These are phyloP conservation scores for Trebouxia sp. DNA, from an alignment of 139 green algal genomes.

Conservation along the genomic window DNA sequence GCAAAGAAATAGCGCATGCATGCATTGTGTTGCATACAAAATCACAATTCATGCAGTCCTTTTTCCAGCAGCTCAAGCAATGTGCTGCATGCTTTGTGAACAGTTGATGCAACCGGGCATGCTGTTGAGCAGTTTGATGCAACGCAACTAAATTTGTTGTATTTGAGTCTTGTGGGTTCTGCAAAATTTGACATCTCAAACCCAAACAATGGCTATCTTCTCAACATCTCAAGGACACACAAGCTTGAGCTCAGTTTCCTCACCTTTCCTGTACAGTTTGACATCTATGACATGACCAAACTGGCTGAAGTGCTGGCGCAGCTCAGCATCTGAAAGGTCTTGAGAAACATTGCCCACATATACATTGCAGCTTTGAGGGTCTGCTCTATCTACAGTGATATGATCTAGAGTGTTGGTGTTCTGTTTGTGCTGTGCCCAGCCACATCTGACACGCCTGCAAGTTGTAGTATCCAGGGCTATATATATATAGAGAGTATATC, in stretches of 20 bases:
- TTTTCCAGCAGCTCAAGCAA: background rate
- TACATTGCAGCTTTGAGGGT: conserved; percentile 77
- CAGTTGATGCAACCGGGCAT: background rate
- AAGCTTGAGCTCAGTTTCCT: background rate
- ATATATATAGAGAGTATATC: background rate
- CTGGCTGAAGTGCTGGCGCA: conserved; percentile 44
- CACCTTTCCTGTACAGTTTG: conserved; percentile 67
- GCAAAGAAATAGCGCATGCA: no score
- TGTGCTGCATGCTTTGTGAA: background rate
- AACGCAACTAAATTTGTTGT: background rate
- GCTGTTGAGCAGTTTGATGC: background rate
- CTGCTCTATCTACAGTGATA: conserved; percentile 29
- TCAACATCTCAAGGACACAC: no score
- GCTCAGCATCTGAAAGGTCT: conserved; percentile 51
- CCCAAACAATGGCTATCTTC: background rate
- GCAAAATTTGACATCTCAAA: background rate
- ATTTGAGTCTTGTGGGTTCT: background rate
- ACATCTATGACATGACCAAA: conserved; percentile 68
- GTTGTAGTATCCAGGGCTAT: background rate
- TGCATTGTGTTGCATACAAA: no score
- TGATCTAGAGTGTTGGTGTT: conserved; percentile 20
- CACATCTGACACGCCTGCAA: conserved; percentile 57
- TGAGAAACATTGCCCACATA: conserved; percentile 74
- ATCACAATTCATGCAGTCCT: no score
- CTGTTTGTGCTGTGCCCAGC: conserved; percentile 81